Conservation (phyloP, 352 stramenopile species). For the Ophiocytium majus region DNA sequence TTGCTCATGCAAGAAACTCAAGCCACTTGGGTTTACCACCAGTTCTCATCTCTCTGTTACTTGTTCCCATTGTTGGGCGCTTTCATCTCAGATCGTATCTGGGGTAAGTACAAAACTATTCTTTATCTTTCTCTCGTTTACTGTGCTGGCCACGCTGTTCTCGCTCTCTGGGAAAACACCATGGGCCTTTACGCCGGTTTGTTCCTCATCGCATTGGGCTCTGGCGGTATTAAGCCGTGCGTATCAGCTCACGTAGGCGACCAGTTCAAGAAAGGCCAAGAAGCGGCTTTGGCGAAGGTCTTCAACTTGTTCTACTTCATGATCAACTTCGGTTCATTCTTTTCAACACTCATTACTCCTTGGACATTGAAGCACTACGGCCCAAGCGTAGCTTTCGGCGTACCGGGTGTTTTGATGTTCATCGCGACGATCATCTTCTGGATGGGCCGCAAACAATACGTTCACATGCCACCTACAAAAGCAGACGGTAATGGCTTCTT, state of each 20-base stretch:
- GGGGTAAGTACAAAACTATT: constrained; percentile 9
- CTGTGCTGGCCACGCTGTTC: not conserved
- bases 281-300: not conserved
- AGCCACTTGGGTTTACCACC: not conserved
- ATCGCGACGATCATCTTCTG: constrained; percentile 5
- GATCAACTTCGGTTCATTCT: constrained; percentile 14
- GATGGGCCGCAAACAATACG: not conserved
- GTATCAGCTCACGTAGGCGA: constrained; percentile 9
- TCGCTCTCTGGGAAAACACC: not conserved
- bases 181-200: constrained; percentile 9
- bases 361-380: not conserved
- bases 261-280: constrained; percentile 1
- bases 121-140: constrained; percentile 20
- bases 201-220: not conserved
- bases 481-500: not conserved
- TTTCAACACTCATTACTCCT: constrained; percentile 12
- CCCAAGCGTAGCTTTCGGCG: not conserved
- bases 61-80: not conserved
- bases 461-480: constrained; percentile 5
- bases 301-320: constrained; percentile 3
- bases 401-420: constrained; percentile 12
- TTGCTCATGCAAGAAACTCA: not conserved
- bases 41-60: not conserved
- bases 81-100: constrained; percentile 5
- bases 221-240: constrained; percentile 2